A percentile compares a stretch with the other conserved stretches of the same genome.
Conservation (phyloP, 805 yeast species). For the Candida pini region DNA sequence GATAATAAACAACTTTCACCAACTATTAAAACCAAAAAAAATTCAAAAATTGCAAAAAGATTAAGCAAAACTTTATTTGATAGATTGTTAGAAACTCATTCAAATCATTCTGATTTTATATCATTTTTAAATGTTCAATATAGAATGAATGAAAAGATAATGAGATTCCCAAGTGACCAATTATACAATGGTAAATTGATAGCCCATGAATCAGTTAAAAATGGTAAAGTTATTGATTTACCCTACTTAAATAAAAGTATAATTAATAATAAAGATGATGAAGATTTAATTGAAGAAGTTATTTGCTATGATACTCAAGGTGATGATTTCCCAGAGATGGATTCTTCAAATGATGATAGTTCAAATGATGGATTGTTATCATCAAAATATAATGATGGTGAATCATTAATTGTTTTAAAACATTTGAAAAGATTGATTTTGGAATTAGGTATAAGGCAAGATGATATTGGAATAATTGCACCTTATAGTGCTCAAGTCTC, state of each 20-base stretch:
- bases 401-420: conserved; percentile 52
- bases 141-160: conserved; percentile 75
- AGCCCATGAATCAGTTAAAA: conserved; percentile 57
- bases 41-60: conserved; percentile 34
- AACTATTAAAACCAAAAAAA: conserved; percentile 57
- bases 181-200: conserved; percentile 58
- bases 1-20: conserved; percentile 93
- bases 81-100: conserved; percentile 49
- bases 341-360: conserved; percentile 28
- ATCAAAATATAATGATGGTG: conserved; percentile 76
- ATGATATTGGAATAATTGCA: conserved; percentile 75
- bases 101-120: conserved; percentile 37
- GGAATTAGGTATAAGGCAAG: conserved; percentile 45
- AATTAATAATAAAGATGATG: conserved; percentile 32
- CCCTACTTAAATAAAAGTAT: no score
- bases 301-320: conserved; percentile 95
- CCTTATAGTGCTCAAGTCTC: conserved; percentile 90
- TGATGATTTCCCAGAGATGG: conserved; percentile 67
- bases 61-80: conserved; percentile 77
- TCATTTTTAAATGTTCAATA: conserved; percentile 72
- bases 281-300: conserved; percentile 46
- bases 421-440: conserved; percentile 52
- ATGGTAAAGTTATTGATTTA: conserved; percentile 50
- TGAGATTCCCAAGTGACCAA: conserved; percentile 67
- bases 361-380: conserved; percentile 23